phyloP scores from a whole-genome alignment of 2,329 filamentous ascomycete genomes.

The Colletotrichum sp. region DNA sequence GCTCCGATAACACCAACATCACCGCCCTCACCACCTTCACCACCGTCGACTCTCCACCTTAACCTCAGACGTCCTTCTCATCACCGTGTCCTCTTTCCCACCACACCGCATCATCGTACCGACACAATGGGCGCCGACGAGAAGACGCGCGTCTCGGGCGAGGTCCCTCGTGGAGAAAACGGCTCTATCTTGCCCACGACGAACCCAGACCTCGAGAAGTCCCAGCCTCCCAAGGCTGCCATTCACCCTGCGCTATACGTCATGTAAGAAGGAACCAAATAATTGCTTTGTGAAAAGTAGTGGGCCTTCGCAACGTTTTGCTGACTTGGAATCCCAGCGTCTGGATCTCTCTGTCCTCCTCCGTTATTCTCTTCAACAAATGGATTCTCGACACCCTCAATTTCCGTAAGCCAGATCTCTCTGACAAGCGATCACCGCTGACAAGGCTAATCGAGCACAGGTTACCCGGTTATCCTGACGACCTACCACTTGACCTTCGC shows the following conservation, averaged over 20 bases:
- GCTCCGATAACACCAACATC: not conserved
- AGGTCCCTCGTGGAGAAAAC: conserved; percentile 66
- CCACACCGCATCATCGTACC: not conserved
- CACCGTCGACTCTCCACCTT: not conserved
- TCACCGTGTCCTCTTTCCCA: not conserved
- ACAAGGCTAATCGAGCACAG: conserved; percentile 56
- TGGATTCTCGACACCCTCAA: conserved; percentile 87
- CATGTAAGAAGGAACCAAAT: conserved; percentile 50
- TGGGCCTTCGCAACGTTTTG: not conserved
- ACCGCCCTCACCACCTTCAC: not conserved
- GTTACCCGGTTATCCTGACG: conserved; percentile 81
- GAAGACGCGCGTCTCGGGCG: conserved; percentile 84
- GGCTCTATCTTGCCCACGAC: conserved; percentile 77
- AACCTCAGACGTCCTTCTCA: not conserved
- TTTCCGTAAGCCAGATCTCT: conserved; percentile 61
- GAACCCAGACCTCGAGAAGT: conserved; percentile 78
- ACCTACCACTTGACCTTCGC: conserved; percentile 96
- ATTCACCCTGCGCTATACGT: conserved; percentile 90
- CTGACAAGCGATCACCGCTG: not conserved
- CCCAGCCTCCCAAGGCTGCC: conserved; percentile 65
- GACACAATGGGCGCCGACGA: conserved; percentile 58
- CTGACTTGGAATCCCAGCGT: conserved; percentile 55
- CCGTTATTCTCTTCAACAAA: conserved; percentile 99
- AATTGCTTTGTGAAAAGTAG: not conserved
- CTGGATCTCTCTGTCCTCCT: conserved; percentile 93